These are phyloP conservation scores for Chrysochromulina parva DNA, from an alignment of 78 protist genomes.

Conservation along the genomic window DNA sequence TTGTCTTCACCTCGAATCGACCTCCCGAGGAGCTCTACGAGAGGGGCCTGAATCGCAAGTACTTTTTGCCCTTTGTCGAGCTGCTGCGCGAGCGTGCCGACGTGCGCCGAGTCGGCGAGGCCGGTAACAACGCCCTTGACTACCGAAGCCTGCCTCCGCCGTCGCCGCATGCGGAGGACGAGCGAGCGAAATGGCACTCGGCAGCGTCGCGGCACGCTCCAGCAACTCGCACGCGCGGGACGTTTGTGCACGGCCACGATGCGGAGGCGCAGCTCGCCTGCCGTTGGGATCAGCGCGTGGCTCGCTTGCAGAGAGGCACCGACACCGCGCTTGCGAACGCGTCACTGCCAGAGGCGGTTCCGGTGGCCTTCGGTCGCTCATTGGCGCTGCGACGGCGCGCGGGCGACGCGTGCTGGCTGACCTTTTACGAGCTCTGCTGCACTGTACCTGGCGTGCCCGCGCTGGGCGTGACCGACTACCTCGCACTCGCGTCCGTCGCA, in stretches of 20 bases:
- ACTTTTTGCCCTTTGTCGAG: slow-evolving; percentile 78
- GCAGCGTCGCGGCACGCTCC: background rate
- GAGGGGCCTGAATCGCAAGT: slow-evolving; percentile 79
- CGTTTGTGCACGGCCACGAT: background rate
- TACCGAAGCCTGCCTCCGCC: slow-evolving; percentile 54
- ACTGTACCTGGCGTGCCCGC: background rate
- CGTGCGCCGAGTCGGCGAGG: slow-evolving; percentile 47
- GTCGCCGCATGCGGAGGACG: background rate
- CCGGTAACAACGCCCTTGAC: slow-evolving; percentile 60
- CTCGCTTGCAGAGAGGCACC: background rate
- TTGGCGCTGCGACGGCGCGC: slow-evolving; percentile 45
- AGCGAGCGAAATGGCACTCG: background rate
- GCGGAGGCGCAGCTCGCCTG: no score
- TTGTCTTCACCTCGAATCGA: slow-evolving; percentile 88
- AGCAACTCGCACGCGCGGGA: background rate
- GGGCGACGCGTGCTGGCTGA: slow-evolving; percentile 53
- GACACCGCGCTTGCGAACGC: background rate
- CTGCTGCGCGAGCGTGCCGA: slow-evolving; percentile 49
- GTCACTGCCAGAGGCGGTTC: background rate
- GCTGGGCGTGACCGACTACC: slow-evolving; percentile 80
- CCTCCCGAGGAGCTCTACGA: slow-evolving; percentile 82
- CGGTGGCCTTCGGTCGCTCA: slow-evolving; percentile 58
- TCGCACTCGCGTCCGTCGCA: slow-evolving; percentile 56
- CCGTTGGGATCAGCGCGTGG: no score
- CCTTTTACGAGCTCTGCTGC: slow-evolving; percentile 74